Evolutionary conservation across 202 grass and related monocot species (phyloP), one percentile per base, ranked within the genome.

Genomic region (Digitaria exilis): DNA sequence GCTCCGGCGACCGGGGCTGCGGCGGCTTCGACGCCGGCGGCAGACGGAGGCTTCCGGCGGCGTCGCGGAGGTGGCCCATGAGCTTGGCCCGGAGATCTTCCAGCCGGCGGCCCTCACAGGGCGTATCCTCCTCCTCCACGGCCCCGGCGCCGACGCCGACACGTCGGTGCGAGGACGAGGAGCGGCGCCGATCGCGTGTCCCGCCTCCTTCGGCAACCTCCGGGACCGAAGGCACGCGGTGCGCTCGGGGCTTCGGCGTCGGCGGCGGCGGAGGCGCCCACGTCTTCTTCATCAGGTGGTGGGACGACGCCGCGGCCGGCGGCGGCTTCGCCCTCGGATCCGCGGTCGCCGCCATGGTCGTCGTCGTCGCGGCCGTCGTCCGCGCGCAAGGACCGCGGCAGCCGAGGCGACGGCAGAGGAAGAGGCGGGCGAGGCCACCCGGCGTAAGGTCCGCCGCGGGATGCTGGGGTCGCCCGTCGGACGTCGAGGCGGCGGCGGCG

Each of bases 281-380:
- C 75, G 82, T 63, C 72, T 87, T 88, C 52, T 80, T 88, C 52
- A 84, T n/a, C n/a, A n/a, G n/a, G n/a, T n/a, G 48, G 69, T 61
- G 85, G 82, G 39, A 82, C 31, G 78, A 65, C 77, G 57, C 19
- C 52, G 82, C 51, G 8, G 80, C 48, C 28, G 82, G 22, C 79
- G 82, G 71, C 63, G 88, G 46, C 63, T 88, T 91, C 25, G 82
- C 88, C 59, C 75, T 90, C 71, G 88, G 91, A 88, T 91, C 91
- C 69, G 85, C 91, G 4, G 91, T 80, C 69, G 88, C 84, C 56
- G 91, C 79, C 91, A 93, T 93, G 82, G 67, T 17, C 48, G 48
- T 50, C 46, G 62, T 62, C 68, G 30, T 52, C 60, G 39, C 49
- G 28, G 22, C 11, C 55, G 61, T 6, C 50, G n/a, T n/a, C n/a